Percentiles rank a stretch among this genome's conserved stretches.
Evolutionary conservation across 257 asterid genomes (phyloP).

Genomic region (Fraxinus cuspidata): DNA sequence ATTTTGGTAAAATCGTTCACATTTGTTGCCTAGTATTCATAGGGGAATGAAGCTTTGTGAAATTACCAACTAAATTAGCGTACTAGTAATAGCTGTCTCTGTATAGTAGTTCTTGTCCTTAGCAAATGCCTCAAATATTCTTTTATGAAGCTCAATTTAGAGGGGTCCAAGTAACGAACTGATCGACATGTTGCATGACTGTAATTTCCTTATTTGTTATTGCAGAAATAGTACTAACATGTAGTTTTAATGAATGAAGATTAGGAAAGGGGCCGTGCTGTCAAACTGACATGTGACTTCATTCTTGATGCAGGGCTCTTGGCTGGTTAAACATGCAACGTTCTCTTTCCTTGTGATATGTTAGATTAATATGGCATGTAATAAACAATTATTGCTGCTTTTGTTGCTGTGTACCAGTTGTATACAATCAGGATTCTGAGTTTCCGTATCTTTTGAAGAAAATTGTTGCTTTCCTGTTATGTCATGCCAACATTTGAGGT

Average conservation of each 20-base stretch:
- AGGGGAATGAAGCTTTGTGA: neutral
- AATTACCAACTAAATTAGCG: neutral
- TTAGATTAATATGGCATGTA: constrained; percentile 32
- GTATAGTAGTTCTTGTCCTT: neutral
- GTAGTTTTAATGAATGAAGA: neutral
- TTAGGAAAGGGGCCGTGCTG: neutral
- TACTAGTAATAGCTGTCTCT: neutral
- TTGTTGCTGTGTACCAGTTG: constrained; percentile 30
- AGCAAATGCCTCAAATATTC: neutral
- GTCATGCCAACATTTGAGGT: neutral
- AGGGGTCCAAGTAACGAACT: neutral
- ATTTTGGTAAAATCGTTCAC: neutral
- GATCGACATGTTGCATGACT: neutral
- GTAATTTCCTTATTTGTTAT: neutral
- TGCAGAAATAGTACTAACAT: neutral
- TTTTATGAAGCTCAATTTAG: constrained; percentile 1
- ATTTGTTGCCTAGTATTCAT: neutral
- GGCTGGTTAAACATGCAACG: constrained; percentile 23
- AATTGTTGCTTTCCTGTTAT: constrained; percentile 19
- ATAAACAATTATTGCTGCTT: constrained; percentile 27
- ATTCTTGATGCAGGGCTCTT: constrained; percentile 33
- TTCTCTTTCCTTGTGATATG: constrained; percentile 16
- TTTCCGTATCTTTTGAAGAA: constrained; percentile 14
- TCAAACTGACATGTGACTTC: constrained; percentile 22
- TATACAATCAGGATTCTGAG: constrained; percentile 24